Evolutionary conservation across 441 rosid genomes (phyloP).

Genomic region (Populus hybrid): DNA sequence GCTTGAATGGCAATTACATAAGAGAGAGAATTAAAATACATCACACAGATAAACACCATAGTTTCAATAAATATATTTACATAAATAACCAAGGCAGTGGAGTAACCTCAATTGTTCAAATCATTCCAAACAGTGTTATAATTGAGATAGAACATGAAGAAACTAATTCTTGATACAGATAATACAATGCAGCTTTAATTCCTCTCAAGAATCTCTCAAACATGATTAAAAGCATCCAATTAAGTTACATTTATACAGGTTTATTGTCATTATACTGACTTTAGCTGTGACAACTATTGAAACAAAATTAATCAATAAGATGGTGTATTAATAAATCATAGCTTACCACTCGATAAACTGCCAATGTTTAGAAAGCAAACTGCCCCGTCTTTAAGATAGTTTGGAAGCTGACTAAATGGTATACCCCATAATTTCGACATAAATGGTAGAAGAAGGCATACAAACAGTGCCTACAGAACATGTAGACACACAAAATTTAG

Average conservation of each 20-base stretch:
- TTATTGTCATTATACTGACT: background rate
- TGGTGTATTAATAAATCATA: background rate
- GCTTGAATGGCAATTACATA: background rate
- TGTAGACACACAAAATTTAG: constrained; percentile 21
- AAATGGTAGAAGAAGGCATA: constrained; percentile 80
- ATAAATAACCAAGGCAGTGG: background rate
- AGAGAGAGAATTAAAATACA: background rate
- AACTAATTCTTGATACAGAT: background rate
- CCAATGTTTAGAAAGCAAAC: constrained; percentile 87
- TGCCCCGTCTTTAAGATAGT: constrained; percentile 78
- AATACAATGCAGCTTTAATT: background rate
- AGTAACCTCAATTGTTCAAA: background rate
- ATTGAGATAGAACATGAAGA: background rate
- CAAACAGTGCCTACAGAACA: constrained; percentile 62
- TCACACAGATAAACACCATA: background rate
- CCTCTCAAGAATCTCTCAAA: background rate
- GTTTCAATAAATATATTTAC: background rate
- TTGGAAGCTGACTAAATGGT: constrained; percentile 80
- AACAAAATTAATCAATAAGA: background rate
- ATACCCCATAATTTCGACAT: constrained; percentile 94
- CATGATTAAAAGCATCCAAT: background rate
- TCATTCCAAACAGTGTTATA: background rate
- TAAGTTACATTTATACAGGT: background rate
- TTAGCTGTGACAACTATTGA: background rate
- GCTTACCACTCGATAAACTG: constrained; percentile 56